Evolutionary conservation across 371 early-diverging fungal species (phyloP).

Genomic region (Capillidium heterosporum): DNA sequence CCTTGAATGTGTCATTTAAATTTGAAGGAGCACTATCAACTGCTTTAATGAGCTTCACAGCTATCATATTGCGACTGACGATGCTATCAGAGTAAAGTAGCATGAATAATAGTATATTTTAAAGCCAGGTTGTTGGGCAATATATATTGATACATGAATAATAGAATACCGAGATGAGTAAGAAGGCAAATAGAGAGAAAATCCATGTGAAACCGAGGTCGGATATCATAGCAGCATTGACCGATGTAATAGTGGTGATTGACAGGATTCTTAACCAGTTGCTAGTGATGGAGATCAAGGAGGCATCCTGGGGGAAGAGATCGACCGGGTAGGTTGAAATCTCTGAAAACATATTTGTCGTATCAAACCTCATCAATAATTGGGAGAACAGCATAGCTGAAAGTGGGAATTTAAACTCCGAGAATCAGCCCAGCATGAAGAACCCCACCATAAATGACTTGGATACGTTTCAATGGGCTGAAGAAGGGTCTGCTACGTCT

Average conservation of each 20-base stretch:
- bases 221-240: not conserved
- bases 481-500: not conserved
- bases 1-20: too few species aligned
- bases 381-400: not conserved
- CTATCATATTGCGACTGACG: too few species aligned
- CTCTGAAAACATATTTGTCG: not conserved
- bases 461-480: conserved; percentile 18
- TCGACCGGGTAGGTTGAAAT: conserved; percentile 5
- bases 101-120: too few species aligned
- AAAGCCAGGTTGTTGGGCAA: too few species aligned
- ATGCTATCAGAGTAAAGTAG: too few species aligned
- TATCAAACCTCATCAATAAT: not conserved
- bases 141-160: too few species aligned
- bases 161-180: too few species aligned
- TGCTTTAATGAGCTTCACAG: too few species aligned
- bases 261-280: not conserved
- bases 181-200: not conserved
- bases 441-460: conserved; percentile 16
- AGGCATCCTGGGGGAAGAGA: not conserved
- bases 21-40: too few species aligned
- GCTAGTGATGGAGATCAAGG: not conserved
- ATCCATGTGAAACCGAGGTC: not conserved
- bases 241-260: not conserved
- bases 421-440: conserved; percentile 23
- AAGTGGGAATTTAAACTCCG: conserved; percentile 11